These are phyloP conservation scores for Leccinum huronense DNA, from an alignment of 1,284 basidiomycete species.

Conservation along the genomic window DNA sequence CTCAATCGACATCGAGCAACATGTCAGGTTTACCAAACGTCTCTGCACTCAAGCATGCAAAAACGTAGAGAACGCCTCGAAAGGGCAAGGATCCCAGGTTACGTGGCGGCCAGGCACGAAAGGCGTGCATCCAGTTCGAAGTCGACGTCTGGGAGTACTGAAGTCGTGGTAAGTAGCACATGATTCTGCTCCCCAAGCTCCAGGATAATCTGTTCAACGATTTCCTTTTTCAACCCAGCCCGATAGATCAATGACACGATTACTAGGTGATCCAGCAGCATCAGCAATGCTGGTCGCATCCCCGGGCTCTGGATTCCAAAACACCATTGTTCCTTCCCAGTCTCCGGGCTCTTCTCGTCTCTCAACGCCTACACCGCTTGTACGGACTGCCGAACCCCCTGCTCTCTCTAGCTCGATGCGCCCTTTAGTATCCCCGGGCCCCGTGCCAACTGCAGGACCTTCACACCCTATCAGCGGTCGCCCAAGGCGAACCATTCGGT, in stretches of 20 bases:
- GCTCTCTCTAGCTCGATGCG: too few relatives aligned
- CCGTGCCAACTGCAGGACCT: too few relatives aligned
- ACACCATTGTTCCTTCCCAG: not conserved
- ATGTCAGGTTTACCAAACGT: not conserved
- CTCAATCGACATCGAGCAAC: not conserved
- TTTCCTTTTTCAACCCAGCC: not conserved
- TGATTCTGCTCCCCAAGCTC: not conserved
- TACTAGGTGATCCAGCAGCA: too few relatives aligned
- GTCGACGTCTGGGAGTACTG: not conserved
- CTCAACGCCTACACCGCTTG: not conserved
- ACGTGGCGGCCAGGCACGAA: not conserved
- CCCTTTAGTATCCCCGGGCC: too few relatives aligned
- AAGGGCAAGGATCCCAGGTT: not conserved
- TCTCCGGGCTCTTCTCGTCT: not conserved
- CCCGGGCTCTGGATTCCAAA: not conserved
- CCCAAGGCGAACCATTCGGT: not conserved
- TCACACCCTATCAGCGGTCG: not conserved
- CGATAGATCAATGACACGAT: too few relatives aligned
- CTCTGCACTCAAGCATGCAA: not conserved
- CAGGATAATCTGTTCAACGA: not conserved
- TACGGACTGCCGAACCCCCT: not conserved
- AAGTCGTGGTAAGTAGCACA: not conserved
- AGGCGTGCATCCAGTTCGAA: not conserved
- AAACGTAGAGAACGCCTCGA: not conserved
- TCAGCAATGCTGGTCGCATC: not conserved